Evolutionary conservation across 164 flowering plant genomes (phyloP).

Genomic region (Dillenia turbinata): DNA sequence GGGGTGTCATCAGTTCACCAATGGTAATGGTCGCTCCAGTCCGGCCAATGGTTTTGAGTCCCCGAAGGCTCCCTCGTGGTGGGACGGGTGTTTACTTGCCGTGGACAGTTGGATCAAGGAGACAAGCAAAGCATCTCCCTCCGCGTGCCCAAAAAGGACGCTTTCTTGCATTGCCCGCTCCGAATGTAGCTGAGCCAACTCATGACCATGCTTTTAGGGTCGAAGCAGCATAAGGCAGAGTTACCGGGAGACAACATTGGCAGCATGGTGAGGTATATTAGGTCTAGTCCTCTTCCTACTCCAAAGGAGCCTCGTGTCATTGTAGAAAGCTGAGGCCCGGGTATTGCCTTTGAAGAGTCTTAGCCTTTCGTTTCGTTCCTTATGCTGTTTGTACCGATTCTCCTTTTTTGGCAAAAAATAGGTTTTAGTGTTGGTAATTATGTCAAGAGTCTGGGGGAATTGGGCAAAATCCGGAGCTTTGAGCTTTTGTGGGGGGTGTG

Average conservation of each 20-base stretch:
- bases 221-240: slow-evolving; percentile 2
- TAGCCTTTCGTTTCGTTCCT: not conserved
- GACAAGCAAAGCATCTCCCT: slow-evolving; percentile 65
- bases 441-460: slow-evolving; percentile 2
- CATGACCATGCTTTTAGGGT: slow-evolving; percentile 25
- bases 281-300: not conserved
- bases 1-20: slow-evolving; percentile 62
- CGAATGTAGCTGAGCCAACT: slow-evolving; percentile 30
- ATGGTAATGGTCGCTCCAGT: slow-evolving; percentile 61
- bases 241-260: too few species aligned
- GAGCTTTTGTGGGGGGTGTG: slow-evolving; percentile 23
- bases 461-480: slow-evolving; percentile 6
- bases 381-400: not conserved
- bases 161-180: slow-evolving; percentile 45
- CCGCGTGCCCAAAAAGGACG: slow-evolving; percentile 74
- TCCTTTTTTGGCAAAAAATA: not conserved
- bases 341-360: not conserved
- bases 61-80: slow-evolving; percentile 36
- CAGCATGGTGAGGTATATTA: too few species aligned
- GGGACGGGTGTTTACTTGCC: slow-evolving; percentile 97
- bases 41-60: slow-evolving; percentile 48
- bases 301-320: not conserved
- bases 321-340: not conserved
- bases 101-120: slow-evolving; percentile 54
- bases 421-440: not conserved